Base-by-base conservation (phyloP, 192 early-diverging fungal genomes). In the Kappamyces sp. region DNA sequence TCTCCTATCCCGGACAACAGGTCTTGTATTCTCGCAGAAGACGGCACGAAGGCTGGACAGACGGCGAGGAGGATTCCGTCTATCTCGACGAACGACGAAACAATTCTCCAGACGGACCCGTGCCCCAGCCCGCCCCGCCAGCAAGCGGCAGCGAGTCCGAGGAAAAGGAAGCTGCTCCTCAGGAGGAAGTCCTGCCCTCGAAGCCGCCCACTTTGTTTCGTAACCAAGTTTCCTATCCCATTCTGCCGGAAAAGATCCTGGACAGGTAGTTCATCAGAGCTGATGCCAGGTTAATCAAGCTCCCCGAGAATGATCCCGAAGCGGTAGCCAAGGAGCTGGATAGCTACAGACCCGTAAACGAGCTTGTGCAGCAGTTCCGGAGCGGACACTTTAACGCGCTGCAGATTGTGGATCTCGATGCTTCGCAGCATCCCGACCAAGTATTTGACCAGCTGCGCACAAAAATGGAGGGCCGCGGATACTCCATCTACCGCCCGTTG, bases 1-100 rank as follows among this genome's bases (percentile, higher is more conserved):
- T 52, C 1, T 32, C 70, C 4, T 80, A 80, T 58, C 64, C 74
- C 1, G 74, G 71, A 0, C 66, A 62, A 7, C 77, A 79, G 51
- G 71, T 79, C 2, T 49, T 68, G 5, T 73, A 71, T 47, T 69
- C 69, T 2, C 40, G 66, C 2, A 60, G 61, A 31, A 33, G 66
- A 43, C 38, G 74, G n/a, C 59, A 60, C 9, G 67, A 75, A 32
- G 70, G 71, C 5, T 68, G 59, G 50, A 59, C 49, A 13, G 63
- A 70, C 36, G 68, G 65, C 4, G 57, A 58, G 34, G 57, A 38
- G 5, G 57, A 58, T 58, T 38, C 1, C 2, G 51, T 62, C 5
- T 10, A 12, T 43, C 23, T 2, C 33, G 32, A 15, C 35, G 60
- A 62, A 42, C 8, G 33, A 13, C 33, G 32, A 2, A 15, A 15